A percentile compares a stretch with the other conserved stretches of the same genome.
Conservation (phyloP, 176 grass and related monocot species). For the Guadua angustifolia region DNA sequence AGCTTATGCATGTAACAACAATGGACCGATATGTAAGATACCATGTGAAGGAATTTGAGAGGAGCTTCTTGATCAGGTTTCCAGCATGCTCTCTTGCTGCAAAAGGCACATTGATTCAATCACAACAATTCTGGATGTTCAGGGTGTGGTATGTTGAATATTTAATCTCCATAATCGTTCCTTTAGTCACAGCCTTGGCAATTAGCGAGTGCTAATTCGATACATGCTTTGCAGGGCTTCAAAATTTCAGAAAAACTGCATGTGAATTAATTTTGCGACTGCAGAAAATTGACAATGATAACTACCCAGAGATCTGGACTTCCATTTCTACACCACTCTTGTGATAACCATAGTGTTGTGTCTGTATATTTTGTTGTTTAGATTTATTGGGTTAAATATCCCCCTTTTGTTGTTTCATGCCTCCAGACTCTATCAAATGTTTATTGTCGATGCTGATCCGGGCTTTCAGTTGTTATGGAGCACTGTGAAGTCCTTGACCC, state of each 20-base stretch:
- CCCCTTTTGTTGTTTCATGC: slow-evolving; percentile 19
- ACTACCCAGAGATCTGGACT: slow-evolving; percentile 87
- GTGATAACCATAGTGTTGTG: slow-evolving; percentile 10
- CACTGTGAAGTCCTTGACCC: slow-evolving; percentile 92
- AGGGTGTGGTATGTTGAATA: slow-evolving; percentile 77
- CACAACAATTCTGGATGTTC: slow-evolving; percentile 93
- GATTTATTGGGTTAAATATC: background rate
- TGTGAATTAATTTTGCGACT: slow-evolving; percentile 80
- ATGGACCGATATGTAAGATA: slow-evolving; percentile 93
- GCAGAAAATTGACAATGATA: slow-evolving; percentile 93
- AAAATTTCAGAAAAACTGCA: slow-evolving; percentile 99
- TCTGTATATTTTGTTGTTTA: background rate
- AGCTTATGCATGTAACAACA: slow-evolving; percentile 91
- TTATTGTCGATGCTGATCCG: slow-evolving; percentile 93
- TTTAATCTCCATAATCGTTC: background rate
- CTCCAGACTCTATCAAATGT: slow-evolving; percentile 92
- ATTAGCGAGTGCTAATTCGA: slow-evolving; percentile 17
- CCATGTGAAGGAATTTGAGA: slow-evolving; percentile 94
- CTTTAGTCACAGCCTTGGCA: slow-evolving; percentile 1
- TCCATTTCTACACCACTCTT: background rate
- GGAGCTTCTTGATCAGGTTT: slow-evolving; percentile 87
- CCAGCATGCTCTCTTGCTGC: slow-evolving; percentile 94
- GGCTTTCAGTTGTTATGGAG: slow-evolving; percentile 89
- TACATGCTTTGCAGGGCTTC: slow-evolving; percentile 63
- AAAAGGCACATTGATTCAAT: slow-evolving; percentile 88